Evolutionary conservation across 2,329 filamentous ascomycete genomes (phyloP), one percentile per base, ranked within the genome.

Genomic region (Colletotrichum sp.): DNA sequence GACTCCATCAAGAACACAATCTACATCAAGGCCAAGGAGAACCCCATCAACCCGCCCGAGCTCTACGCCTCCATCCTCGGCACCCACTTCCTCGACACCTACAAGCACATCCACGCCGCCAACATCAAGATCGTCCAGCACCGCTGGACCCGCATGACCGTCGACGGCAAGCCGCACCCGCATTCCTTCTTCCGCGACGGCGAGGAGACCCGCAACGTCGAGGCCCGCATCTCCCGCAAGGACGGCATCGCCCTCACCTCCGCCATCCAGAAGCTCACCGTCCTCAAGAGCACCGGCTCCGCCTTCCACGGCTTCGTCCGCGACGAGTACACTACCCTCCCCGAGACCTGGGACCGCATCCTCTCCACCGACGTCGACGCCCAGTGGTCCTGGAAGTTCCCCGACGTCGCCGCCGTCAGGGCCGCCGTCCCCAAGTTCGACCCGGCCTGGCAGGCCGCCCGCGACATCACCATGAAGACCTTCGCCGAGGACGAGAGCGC

Each of bases 1-100:
- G 97, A 99, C 87, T 96, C 96, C 30, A 98, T 99, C 88, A 99
- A 99, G 89, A 98, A 99, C 88, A 99, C 95, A 81, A 93, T 95
- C 83, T 98, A 97, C 89, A 96, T 99, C 87, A 94, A 95, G 83
- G 96, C 97, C 82, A 98, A 98, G 88, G 94, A 98, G 87, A 90
- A 98, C 88, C 95, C 96, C 39, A 94, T 99, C 81, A 95, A 93
- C 80, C 96, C 97, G 18, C 96, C 97, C 1, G 97, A 99, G 89
- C 92, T 98, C 78, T 99, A 95, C 85, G 96, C 95, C 79, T 92
- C 93, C 81, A 94, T 95, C 80, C 89, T 99, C 69, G 96, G 95
- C 80, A 90, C 92, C 79, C 97, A 99, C 89, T 99, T 99, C 88
- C 87, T 98, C 83, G 90, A 95, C 81, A 95, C 89, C 77, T 99